Evolutionary conservation across 768 basidiomycete genomes (phyloP).

Genomic region (Tremella fuciformis): DNA sequence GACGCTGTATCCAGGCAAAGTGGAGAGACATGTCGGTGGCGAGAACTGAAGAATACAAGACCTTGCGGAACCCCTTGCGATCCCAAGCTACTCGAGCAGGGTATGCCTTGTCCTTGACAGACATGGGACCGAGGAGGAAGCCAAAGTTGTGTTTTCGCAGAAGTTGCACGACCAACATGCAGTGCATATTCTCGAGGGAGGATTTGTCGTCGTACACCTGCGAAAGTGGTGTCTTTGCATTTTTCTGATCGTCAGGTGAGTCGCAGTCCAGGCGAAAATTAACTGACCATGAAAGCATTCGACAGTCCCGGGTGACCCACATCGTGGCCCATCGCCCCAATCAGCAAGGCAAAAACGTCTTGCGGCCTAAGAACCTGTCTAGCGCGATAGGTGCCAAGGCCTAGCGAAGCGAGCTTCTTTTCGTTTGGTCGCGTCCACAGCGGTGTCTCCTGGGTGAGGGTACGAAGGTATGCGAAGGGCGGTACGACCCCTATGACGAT

Average conservation of each 20-base stretch:
- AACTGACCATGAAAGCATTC: slow-evolving; percentile 85
- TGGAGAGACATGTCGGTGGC: slow-evolving; percentile 96
- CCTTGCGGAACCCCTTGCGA: slow-evolving; percentile 61
- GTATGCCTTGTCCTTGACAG: slow-evolving; percentile 2
- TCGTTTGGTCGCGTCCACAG: slow-evolving; percentile 40
- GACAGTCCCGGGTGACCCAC: slow-evolving; percentile 94
- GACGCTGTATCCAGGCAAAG: slow-evolving; percentile 71
- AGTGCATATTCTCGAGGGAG: slow-evolving; percentile 86
- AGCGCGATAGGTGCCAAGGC: slow-evolving; percentile 35
- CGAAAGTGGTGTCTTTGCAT: slow-evolving; percentile 83
- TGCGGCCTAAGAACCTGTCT: slow-evolving; percentile 56
- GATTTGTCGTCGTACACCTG: slow-evolving; percentile 84
- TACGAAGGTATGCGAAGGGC: slow-evolving; percentile 64
- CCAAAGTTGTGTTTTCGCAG: slow-evolving; percentile 77
- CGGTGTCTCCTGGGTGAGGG: slow-evolving; percentile 50
- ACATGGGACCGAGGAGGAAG: slow-evolving; percentile 42
- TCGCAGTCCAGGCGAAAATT: not conserved
- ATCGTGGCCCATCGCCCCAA: slow-evolving; percentile 96
- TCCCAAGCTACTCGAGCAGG: slow-evolving; percentile 25
- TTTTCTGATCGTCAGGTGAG: slow-evolving; percentile 64
- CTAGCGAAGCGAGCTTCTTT: slow-evolving; percentile 14
- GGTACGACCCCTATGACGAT: slow-evolving; percentile 76
- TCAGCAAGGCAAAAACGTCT: slow-evolving; percentile 78
- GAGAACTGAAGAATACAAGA: slow-evolving; percentile 76
- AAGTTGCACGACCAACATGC: slow-evolving; percentile 70